Evolutionary conservation across 805 yeast genomes (phyloP).

Genomic region (Metschnikowia santaceciliae): DNA sequence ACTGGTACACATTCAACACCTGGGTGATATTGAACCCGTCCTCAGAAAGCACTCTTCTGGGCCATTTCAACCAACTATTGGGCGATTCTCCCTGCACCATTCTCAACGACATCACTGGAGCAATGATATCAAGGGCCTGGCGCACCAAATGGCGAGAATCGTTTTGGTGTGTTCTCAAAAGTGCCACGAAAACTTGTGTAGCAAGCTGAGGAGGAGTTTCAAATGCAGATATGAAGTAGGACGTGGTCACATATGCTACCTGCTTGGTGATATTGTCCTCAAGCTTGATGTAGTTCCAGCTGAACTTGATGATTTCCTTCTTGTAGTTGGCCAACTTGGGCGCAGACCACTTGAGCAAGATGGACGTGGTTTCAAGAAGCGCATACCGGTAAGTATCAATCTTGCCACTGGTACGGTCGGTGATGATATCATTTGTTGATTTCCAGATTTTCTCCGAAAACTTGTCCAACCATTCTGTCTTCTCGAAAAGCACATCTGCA

Average conservation of each 20-base stretch:
- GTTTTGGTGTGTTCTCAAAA: constrained; percentile 75
- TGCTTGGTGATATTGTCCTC: constrained; percentile 89
- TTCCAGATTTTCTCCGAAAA: constrained; percentile 74
- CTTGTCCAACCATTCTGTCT: constrained; percentile 58
- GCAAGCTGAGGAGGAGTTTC: constrained; percentile 88
- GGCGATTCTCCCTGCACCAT: constrained; percentile 53
- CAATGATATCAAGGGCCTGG: constrained; percentile 82
- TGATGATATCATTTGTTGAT: constrained; percentile 49
- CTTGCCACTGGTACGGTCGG: constrained; percentile 58
- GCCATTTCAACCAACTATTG: constrained; percentile 86
- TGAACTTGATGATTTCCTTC: constrained; percentile 86
- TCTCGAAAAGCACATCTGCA: constrained; percentile 43
- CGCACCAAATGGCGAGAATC: constrained; percentile 81
- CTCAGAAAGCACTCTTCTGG: constrained; percentile 85
- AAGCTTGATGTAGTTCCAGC: constrained; percentile 87
- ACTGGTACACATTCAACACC: constrained; percentile 82
- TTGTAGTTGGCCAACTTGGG: constrained; percentile 52
- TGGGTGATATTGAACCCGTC: constrained; percentile 84
- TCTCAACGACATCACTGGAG: constrained; percentile 77
- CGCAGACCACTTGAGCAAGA: constrained; percentile 68
- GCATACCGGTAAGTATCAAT: constrained; percentile 74
- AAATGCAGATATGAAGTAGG: constrained; percentile 79
- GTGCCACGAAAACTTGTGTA: constrained; percentile 87
- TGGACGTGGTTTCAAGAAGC: constrained; percentile 74
- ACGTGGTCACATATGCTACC: constrained; percentile 85